Evolutionary conservation across 352 stramenopile species (phyloP).

Genomic region (Aphanomyces invadans): DNA sequence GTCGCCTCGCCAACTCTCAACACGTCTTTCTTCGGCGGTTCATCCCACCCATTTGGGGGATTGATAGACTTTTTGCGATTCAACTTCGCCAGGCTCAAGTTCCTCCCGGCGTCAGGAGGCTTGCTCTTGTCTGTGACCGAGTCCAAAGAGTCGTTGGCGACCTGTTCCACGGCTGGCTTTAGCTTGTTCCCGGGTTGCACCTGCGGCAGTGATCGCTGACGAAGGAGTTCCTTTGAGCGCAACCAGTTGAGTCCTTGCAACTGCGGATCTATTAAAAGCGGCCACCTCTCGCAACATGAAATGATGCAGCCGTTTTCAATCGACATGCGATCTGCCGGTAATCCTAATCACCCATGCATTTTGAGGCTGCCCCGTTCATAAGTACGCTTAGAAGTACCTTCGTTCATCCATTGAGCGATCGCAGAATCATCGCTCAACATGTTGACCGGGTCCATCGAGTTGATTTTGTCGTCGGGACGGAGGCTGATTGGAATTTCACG

Average conservation of each 20-base stretch:
- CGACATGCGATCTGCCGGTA: constrained; percentile 86
- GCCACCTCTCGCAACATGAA: constrained; percentile 79
- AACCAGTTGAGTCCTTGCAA: constrained; percentile 86
- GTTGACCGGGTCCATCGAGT: constrained; percentile 69
- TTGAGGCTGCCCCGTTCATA: no score
- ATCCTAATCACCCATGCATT: no score
- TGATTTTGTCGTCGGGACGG: constrained; percentile 20
- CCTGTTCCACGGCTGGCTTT: no score
- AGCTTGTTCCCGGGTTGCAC: not conserved
- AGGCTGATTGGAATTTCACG: constrained; percentile 80
- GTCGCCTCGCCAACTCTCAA: not conserved
- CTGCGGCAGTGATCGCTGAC: not conserved
- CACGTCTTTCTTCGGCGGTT: not conserved
- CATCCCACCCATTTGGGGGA: not conserved
- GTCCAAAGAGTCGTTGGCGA: no score
- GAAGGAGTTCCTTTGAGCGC: constrained; percentile 29
- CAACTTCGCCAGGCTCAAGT: not conserved
- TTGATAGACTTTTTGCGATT: constrained; percentile 1
- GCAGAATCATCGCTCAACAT: constrained; percentile 79
- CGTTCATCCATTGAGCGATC: constrained; percentile 88
- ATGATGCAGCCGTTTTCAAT: constrained; percentile 91
- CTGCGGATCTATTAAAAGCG: constrained; percentile 86
- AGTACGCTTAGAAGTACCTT: no score
- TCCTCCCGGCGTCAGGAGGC: not conserved
- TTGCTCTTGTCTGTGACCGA: constrained; percentile 7